These are phyloP conservation scores for Alloteropsis angusta DNA, from an alignment of 202 grass and related monocot species.

Conservation along the genomic window DNA sequence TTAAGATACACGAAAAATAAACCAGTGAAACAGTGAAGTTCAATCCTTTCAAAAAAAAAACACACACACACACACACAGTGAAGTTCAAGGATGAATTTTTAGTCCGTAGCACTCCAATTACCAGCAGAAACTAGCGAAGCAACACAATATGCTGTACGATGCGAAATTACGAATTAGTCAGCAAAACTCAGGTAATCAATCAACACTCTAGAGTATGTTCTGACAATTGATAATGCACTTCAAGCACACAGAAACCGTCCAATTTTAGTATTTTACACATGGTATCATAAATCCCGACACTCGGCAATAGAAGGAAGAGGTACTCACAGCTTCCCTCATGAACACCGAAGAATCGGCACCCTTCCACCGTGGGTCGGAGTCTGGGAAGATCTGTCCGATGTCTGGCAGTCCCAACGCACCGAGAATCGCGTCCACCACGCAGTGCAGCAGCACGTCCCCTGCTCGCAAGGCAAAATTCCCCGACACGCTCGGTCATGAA, in stretches of 20 bases:
- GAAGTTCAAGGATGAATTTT: not conserved
- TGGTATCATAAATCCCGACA: not conserved
- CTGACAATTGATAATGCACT: not conserved
- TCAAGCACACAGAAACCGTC: not conserved
- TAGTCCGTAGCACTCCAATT: not conserved
- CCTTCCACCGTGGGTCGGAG: constrained; percentile 85
- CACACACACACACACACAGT: too few species aligned
- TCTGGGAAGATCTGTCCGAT: constrained; percentile 99
- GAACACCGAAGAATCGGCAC: constrained; percentile 86
- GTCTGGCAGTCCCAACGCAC: constrained; percentile 87
- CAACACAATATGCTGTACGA: not conserved
- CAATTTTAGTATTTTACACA: not conserved
- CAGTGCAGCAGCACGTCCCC: constrained; percentile 99
- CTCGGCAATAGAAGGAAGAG: not conserved
- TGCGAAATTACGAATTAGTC: not conserved
- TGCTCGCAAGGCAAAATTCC: constrained; percentile 16
- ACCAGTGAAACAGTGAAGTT: not conserved
- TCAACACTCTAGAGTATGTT: not conserved
- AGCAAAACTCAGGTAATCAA: not conserved
- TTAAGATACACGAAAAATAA: not conserved
- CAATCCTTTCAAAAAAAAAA: too few species aligned
- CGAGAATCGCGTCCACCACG: constrained; percentile 95
- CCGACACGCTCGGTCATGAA: not conserved
- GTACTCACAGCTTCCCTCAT: constrained; percentile 83
- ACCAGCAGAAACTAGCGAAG: not conserved